Evolutionary conservation across 1,284 basidiomycete genomes (phyloP).

Genomic region (Chondrostereum purpureum): DNA sequence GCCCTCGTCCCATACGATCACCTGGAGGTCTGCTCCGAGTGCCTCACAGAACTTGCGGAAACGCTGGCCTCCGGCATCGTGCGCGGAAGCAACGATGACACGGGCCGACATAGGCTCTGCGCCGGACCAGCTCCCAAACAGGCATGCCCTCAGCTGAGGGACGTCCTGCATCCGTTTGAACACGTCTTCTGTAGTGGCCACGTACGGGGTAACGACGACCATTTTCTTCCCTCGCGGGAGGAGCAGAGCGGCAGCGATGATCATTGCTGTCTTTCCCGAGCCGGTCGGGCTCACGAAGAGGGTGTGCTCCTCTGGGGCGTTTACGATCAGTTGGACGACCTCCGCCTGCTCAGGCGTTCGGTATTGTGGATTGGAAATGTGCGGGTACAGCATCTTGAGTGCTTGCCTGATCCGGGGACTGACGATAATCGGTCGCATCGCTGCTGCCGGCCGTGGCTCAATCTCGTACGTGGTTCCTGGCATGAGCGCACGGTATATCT

Average conservation of each 20-base stretch:
- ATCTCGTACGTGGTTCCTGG: too few species aligned
- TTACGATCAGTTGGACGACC: slow-evolving; percentile 6
- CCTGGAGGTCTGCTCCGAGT: neutral
- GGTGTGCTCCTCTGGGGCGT: slow-evolving; percentile 8
- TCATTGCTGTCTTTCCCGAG: slow-evolving; percentile 16
- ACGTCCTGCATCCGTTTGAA: neutral
- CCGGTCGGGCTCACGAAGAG: slow-evolving; percentile 16
- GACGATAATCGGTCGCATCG: neutral
- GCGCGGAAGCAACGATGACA: slow-evolving; percentile 9
- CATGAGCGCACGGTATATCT: too few species aligned
- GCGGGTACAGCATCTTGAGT: neutral
- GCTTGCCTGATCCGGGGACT: too few species aligned
- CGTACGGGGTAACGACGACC: slow-evolving; percentile 14
- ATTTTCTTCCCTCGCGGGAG: slow-evolving; percentile 10
- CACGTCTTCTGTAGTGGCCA: slow-evolving; percentile 2
- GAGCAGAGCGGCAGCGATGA: slow-evolving; percentile 13
- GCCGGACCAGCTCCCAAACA: slow-evolving; percentile 1
- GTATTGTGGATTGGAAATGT: neutral
- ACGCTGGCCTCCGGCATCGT: neutral
- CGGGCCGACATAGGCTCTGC: slow-evolving; percentile 1
- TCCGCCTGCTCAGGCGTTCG: slow-evolving; percentile 9
- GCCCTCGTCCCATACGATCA: slow-evolving; percentile 17
- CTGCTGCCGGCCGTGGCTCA: too few species aligned
- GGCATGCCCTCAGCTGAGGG: neutral
- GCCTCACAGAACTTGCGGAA: neutral